These are phyloP conservation scores for Penicillium canescens DNA, from an alignment of 495 filamentous ascomycete species.

Conservation along the genomic window DNA sequence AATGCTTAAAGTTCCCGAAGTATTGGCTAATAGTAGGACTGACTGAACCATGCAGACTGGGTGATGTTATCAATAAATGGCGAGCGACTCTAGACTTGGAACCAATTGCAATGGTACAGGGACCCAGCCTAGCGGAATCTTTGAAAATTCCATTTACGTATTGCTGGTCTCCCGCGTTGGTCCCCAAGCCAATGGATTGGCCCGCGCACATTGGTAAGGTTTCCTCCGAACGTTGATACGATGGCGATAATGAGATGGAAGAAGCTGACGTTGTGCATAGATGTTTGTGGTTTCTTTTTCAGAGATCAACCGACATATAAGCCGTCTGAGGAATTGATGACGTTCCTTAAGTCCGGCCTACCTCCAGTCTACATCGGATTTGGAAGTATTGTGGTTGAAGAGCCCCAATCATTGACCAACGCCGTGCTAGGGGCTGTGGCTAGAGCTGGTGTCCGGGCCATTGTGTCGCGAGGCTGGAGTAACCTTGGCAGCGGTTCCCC, in stretches of 20 bases:
- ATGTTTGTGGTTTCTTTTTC: slow-evolving; percentile 62
- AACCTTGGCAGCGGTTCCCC: slow-evolving; percentile 40
- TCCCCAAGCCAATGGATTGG: background rate
- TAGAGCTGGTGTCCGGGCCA: slow-evolving; percentile 49
- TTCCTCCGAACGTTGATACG: no score
- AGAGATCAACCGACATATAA: slow-evolving; percentile 43
- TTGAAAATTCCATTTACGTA: slow-evolving; percentile 42
- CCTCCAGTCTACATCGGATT: slow-evolving; percentile 65
- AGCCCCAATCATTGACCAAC: slow-evolving; percentile 49
- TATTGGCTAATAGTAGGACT: background rate
- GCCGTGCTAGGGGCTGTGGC: slow-evolving; percentile 52
- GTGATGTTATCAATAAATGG: slow-evolving; percentile 53
- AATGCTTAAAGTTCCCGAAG: background rate
- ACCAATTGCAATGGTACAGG: slow-evolving; percentile 27
- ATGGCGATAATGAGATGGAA: no score
- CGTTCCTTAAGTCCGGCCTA: slow-evolving; percentile 50
- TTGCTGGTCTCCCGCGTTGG: slow-evolving; percentile 51
- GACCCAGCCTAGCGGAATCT: slow-evolving; percentile 17
- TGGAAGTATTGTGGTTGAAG: slow-evolving; percentile 61
- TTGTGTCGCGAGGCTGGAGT: slow-evolving; percentile 62
- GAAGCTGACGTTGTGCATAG: slow-evolving; percentile 7
- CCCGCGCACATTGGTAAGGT: background rate
- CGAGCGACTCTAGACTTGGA: slow-evolving; percentile 44
- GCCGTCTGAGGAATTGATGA: slow-evolving; percentile 42
- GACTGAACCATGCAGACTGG: slow-evolving; percentile 28